These are phyloP conservation scores for Poa pratensis DNA, from an alignment of 176 grass and related monocot species.

Conservation along the genomic window DNA sequence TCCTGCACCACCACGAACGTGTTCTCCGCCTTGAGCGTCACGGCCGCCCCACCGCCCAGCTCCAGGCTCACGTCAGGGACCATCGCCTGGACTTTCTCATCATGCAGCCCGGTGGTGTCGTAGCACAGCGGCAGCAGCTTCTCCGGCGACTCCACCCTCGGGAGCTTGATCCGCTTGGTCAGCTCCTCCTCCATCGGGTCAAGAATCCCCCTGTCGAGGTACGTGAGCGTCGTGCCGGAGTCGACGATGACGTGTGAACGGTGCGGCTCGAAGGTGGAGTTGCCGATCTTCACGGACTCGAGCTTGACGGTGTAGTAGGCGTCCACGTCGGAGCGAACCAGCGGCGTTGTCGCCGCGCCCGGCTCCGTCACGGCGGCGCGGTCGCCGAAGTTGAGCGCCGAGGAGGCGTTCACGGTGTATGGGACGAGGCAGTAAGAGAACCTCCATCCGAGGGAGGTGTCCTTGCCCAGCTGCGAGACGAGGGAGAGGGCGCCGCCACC, in stretches of 20 bases:
- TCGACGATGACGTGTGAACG: slow-evolving; percentile 54
- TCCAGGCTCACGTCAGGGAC: slow-evolving; percentile 57
- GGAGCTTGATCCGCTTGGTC: slow-evolving; percentile 27
- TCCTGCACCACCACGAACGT: slow-evolving; percentile 33
- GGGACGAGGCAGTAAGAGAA: slow-evolving; percentile 81
- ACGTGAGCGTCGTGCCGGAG: slow-evolving; percentile 68
- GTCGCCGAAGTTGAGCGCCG: slow-evolving; percentile 55
- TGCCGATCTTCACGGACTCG: slow-evolving; percentile 51
- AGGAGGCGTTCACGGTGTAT: slow-evolving; percentile 28
- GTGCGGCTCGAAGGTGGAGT: not conserved
- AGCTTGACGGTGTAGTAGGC: slow-evolving; percentile 59
- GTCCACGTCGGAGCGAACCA: not conserved
- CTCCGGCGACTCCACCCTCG: slow-evolving; percentile 35
- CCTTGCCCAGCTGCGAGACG: slow-evolving; percentile 44
- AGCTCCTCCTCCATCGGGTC: slow-evolving; percentile 40
- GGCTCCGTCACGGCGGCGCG: slow-evolving; percentile 42
- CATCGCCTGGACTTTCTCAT: no score
- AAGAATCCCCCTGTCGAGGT: slow-evolving; percentile 28
- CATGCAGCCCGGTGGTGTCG: not conserved
- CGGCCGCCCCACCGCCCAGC: slow-evolving; percentile 46
- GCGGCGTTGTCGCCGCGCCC: slow-evolving; percentile 39
- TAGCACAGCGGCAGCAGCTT: slow-evolving; percentile 55
- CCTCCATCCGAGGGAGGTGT: slow-evolving; percentile 21
- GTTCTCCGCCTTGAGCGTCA: slow-evolving; percentile 51
- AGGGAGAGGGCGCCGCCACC: slow-evolving; percentile 52